Evolutionary conservation across 2,329 filamentous ascomycete species (phyloP).

Genomic region (Epichloe coenophiala): DNA sequence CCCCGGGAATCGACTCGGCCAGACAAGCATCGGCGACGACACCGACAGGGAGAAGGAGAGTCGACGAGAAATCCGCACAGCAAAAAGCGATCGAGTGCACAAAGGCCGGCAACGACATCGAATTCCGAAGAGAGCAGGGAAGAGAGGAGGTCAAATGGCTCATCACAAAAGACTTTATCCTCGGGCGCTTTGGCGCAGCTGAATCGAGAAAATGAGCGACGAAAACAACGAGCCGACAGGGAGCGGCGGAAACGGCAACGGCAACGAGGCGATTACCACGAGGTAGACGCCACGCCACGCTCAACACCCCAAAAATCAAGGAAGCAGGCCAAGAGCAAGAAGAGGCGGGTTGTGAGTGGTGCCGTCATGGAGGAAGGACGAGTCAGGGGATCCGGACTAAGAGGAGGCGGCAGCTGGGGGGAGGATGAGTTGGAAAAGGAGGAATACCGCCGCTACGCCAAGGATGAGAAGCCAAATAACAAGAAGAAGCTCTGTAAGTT

Average conservation of each 20-base stretch:
- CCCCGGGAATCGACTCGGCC: slow-evolving; percentile 6
- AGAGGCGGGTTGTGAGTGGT: slow-evolving; percentile 55
- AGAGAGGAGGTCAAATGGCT: slow-evolving; percentile 11
- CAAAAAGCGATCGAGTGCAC: slow-evolving; percentile 21
- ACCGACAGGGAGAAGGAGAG: slow-evolving; percentile 15
- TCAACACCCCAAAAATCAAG: slow-evolving; percentile 1
- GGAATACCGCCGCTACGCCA: slow-evolving; percentile 29
- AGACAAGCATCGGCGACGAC: slow-evolving; percentile 13
- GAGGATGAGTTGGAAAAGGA: slow-evolving; percentile 35
- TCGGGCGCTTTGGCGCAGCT: slow-evolving; percentile 51
- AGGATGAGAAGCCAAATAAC: slow-evolving; percentile 33
- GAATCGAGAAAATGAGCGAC: slow-evolving; percentile 42
- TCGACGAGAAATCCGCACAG: slow-evolving; percentile 22
- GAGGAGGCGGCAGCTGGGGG: slow-evolving; percentile 28
- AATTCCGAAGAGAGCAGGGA: slow-evolving; percentile 19
- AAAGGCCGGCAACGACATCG: slow-evolving; percentile 16
- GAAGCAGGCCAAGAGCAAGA: slow-evolving; percentile 26
- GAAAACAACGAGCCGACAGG: slow-evolving; percentile 31
- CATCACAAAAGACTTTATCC: slow-evolving; percentile 21
- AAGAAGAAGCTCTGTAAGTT: slow-evolving; percentile 48
- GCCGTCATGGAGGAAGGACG: slow-evolving; percentile 57
- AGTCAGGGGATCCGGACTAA: slow-evolving; percentile 21
- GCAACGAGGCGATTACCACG: slow-evolving; percentile 5
- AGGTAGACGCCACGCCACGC: not conserved
- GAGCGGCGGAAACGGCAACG: slow-evolving; percentile 11